Base-by-base conservation (phyloP, 83 land plant species). In the Thuja plicata region DNA sequence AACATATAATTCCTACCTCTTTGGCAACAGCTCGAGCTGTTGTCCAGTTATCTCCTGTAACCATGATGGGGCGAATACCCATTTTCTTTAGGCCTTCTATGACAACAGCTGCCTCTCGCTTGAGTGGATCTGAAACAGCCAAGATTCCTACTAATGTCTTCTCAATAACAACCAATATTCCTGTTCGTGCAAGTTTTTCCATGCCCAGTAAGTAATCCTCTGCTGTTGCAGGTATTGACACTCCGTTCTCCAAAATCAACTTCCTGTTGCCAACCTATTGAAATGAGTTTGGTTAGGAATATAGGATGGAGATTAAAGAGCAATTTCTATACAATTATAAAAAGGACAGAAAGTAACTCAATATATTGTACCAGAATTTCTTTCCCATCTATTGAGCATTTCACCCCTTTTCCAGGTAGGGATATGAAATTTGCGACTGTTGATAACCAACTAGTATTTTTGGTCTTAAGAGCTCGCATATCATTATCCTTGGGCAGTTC, bases 11-110 rank as follows among this genome's bases (percentile, higher is more conserved):
- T 79, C 78, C 5, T 32, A 97, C 99, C 96, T 97, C 97, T 70
- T 88, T 94, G 1, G 99, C 99, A 66, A 98, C 97, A 86, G 99
- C 97, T 80, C 82, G 85, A 8, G 99, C 98, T 62, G 99, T 98
- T 78, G 95, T 94, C 95, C 95, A 91, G 89, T 98, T 98, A 91
- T 98, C 99, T 13, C 99, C 99, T 0, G 99, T 98, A 5, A 98
- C 95, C 97, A 98, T 96, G 84, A 97, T 94, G 5, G 97, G 93
- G 11, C 30, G 76, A 27, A 98, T 90, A 43, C 97, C 97, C 99
- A 98, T 97, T 86, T 92, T 95, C 88, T 89, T 81, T 3, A 98
- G 96, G 27, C 97, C 97, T 70, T 95, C 93, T 11, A 98, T 87
- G 73, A 98, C 99, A 32, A 95, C 95, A 46, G 98, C 93, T 55